A percentile compares a stretch with the other conserved stretches of the same genome.
These are phyloP conservation scores for Globisporangium spiculum DNA, from an alignment of 352 stramenopile genomes.

Conservation along the genomic window DNA sequence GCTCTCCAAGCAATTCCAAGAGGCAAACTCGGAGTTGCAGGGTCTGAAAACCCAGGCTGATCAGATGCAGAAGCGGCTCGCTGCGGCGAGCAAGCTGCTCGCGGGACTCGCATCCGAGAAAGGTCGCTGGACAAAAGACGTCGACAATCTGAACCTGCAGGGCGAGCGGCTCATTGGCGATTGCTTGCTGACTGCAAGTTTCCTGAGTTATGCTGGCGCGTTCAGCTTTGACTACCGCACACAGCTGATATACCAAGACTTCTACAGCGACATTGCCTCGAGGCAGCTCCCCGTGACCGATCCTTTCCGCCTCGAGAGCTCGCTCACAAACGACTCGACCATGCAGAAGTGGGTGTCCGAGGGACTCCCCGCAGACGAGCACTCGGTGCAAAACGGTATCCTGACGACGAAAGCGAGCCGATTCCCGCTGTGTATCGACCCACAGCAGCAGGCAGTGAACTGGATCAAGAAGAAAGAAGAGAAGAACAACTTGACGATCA, in stretches of 20 bases:
- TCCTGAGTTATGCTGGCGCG: constrained; percentile 88
- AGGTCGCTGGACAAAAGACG: constrained; percentile 91
- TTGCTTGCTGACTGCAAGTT: constrained; percentile 88
- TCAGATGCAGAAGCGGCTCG: constrained; percentile 94
- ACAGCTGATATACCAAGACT: constrained; percentile 88
- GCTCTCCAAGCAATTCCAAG: constrained; percentile 89
- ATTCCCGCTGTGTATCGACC: constrained; percentile 95
- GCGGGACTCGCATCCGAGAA: constrained; percentile 90
- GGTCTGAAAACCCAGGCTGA: constrained; percentile 90
- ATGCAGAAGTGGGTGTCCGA: constrained; percentile 95
- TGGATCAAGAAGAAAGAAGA: constrained; percentile 97
- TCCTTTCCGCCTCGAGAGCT: constrained; percentile 87
- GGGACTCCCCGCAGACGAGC: constrained; percentile 91
- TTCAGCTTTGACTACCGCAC: constrained; percentile 91
- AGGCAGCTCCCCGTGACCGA: constrained; percentile 82
- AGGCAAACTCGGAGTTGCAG: constrained; percentile 91
- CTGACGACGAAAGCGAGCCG: constrained; percentile 92
- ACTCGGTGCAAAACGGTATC: constrained; percentile 96
- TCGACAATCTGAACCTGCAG: constrained; percentile 82
- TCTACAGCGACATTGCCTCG: constrained; percentile 80
- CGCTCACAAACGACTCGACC: constrained; percentile 91
- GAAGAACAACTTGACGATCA: constrained; percentile 91
- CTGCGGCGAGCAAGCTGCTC: constrained; percentile 91
- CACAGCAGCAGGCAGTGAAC: constrained; percentile 93
- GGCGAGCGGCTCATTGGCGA: constrained; percentile 87